phyloP scores from a whole-genome alignment of 306 rosid species.

The Cicer yamashitae region DNA sequence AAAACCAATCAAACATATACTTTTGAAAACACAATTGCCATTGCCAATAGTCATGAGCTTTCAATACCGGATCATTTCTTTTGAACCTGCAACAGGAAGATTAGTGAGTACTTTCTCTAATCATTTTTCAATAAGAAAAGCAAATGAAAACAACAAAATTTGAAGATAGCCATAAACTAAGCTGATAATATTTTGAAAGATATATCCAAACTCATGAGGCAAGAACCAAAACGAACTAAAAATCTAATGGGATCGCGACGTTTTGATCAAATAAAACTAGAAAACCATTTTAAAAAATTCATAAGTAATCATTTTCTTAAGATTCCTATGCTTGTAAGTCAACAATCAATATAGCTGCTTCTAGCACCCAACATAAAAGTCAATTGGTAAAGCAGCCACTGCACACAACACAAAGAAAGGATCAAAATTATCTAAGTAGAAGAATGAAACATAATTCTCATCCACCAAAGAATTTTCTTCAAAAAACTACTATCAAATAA shows the following conservation, averaged over 20 bases:
- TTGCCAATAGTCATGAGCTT: constrained; percentile 47
- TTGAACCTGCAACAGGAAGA: constrained; percentile 62
- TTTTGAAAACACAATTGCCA: constrained; percentile 40
- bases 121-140: constrained; percentile 20
- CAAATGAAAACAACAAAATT: constrained; percentile 31
- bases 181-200: constrained; percentile 1
- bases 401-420: neutral
- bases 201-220: constrained; percentile 5
- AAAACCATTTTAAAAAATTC: constrained; percentile 2
- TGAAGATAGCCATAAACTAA: constrained; percentile 34
- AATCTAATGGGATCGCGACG: constrained; percentile 13
- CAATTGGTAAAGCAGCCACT: constrained; percentile 19
- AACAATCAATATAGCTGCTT: constrained; percentile 7
- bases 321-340: constrained; percentile 33
- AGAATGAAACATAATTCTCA: neutral
- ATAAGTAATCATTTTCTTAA: constrained; percentile 18
- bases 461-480: neutral
- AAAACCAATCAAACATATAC: constrained; percentile 45
- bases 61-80: constrained; percentile 44
- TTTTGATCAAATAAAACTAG: constrained; percentile 7
- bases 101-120: constrained; percentile 40
- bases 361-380: constrained; percentile 25
- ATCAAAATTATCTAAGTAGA: constrained; percentile 5
- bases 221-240: constrained; percentile 34
- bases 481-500: neutral